phyloP scores from a whole-genome alignment of 306 rosid species.

The Fagus crenata region DNA sequence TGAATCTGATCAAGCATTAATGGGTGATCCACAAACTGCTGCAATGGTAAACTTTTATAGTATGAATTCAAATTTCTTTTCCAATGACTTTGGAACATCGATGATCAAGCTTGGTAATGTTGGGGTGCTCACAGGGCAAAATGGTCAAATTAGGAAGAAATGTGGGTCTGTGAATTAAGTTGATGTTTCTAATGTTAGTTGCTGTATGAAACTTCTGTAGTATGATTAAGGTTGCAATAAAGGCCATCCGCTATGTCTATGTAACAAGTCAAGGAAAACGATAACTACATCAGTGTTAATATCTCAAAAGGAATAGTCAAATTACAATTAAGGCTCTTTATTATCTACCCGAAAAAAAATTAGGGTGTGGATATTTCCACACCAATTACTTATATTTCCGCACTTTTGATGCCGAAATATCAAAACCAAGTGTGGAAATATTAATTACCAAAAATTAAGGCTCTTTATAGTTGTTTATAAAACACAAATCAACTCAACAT shows the following conservation, averaged over 20 bases:
- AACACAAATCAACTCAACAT: no score
- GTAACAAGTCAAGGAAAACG: no score
- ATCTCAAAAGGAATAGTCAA: no score
- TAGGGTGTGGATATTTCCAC: no score
- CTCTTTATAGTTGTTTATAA: no score
- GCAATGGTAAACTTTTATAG: slow-evolving; percentile 47
- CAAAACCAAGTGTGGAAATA: no score
- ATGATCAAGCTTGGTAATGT: slow-evolving; percentile 59
- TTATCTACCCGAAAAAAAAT: no score
- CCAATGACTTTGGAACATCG: slow-evolving; percentile 54
- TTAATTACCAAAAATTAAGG: no score
- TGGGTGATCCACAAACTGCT: slow-evolving; percentile 39
- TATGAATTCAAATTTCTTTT: slow-evolving; percentile 35
- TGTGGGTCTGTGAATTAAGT: slow-evolving; percentile 55
- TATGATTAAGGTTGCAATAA: background rate
- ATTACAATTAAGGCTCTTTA: no score
- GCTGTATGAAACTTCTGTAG: background rate
- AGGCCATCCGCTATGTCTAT: background rate
- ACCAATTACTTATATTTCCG: no score
- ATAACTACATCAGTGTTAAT: no score
- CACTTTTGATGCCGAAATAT: no score
- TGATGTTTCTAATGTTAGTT: slow-evolving; percentile 1
- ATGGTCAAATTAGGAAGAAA: slow-evolving; percentile 54
- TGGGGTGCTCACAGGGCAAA: slow-evolving; percentile 51
- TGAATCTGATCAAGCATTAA: slow-evolving; percentile 58